These are phyloP conservation scores for Epichloe festucae DNA, from an alignment of 2,329 filamentous ascomycete species.

Conservation along the genomic window DNA sequence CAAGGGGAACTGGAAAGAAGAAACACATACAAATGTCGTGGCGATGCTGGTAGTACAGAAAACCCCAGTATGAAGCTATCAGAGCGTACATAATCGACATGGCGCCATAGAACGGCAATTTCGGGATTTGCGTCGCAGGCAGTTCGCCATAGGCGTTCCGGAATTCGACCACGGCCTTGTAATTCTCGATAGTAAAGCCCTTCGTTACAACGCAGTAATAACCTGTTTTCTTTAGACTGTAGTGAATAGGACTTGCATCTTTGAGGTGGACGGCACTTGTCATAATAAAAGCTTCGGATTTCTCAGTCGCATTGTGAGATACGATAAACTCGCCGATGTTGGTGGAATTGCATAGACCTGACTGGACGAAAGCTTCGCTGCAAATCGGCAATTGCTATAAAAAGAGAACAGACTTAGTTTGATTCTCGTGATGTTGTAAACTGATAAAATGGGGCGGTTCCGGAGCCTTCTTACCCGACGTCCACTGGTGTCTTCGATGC, in stretches of 20 bases:
- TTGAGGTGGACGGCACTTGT: conserved; percentile 76
- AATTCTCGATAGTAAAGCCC: conserved; percentile 54
- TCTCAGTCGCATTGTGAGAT: conserved; percentile 57
- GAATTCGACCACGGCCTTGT: conserved; percentile 76
- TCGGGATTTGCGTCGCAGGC: conserved; percentile 87
- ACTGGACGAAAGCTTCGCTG: conserved; percentile 54
- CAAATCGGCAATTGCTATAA: conserved; percentile 48
- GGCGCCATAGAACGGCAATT: conserved; percentile 91
- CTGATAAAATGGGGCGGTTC: conserved; percentile 32
- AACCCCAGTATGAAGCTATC: conserved; percentile 73
- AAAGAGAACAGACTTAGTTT: background rate
- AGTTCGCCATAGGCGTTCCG: conserved; percentile 94
- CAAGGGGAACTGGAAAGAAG: background rate
- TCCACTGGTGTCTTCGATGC: conserved; percentile 50
- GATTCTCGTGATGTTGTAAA: background rate
- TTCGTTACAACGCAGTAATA: conserved; percentile 90
- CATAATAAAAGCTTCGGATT: conserved; percentile 58
- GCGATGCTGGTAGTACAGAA: conserved; percentile 88
- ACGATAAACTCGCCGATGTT: conserved; percentile 78
- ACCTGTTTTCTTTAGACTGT: conserved; percentile 76
- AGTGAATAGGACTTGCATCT: conserved; percentile 60
- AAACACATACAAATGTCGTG: conserved; percentile 63
- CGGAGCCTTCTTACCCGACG: conserved; percentile 10
- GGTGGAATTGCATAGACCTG: conserved; percentile 60
- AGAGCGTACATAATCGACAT: conserved; percentile 89